Evolutionary conservation across 1,284 basidiomycete species (phyloP), one percentile per base, ranked within the genome.

Genomic region (Ceratobasidium sp.): DNA sequence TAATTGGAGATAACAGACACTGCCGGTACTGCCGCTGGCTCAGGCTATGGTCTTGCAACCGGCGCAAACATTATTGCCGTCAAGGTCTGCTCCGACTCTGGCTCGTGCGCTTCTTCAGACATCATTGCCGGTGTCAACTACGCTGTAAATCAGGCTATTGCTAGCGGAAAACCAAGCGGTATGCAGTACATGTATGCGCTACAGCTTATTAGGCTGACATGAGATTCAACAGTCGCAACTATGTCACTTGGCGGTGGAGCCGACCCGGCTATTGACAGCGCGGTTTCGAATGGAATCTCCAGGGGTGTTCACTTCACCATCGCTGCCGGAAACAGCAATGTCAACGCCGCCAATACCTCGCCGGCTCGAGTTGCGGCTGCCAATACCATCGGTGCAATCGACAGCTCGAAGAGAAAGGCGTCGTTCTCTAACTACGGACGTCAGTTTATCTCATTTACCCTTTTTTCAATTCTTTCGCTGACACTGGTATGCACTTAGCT

Each of bases 41-140:
- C 82, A 87, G 92, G 88, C 83, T 97, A 95, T 83, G 98, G 98
- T 87, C 96, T 99, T 64, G 97, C 97, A 77, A 99, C 99, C 91
- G 90, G 90, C 81, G 97, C 96, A 66, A 90, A 94, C 79, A 89
- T 99, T 80, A 91, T 96, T 81, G 98, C 98, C 68, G 97, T 99
- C 87, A 99, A 99, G 90, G 98, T 99, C 28, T 91, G 99, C 74
- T 96, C 96, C 42, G 91, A 93, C 71, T 94, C 96, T 82, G 98
- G 98, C 64, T 94, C 92, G 79, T 98, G 98, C 20, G 90, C 93
- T 79, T 98, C 98, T 96, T 93, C 94, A 68, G 97, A 99, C 83
- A 97, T 99, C 81, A 89, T 98, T 75, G 77, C 79, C 33, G 97
- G 96, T 84, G 95, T 98, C 78, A 86, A 89, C 48, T 99, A 92